A percentile compares a stretch with the other conserved stretches of the same genome.
Conservation (phyloP, 1,284 basidiomycete species). For the Boletus sp. region DNA sequence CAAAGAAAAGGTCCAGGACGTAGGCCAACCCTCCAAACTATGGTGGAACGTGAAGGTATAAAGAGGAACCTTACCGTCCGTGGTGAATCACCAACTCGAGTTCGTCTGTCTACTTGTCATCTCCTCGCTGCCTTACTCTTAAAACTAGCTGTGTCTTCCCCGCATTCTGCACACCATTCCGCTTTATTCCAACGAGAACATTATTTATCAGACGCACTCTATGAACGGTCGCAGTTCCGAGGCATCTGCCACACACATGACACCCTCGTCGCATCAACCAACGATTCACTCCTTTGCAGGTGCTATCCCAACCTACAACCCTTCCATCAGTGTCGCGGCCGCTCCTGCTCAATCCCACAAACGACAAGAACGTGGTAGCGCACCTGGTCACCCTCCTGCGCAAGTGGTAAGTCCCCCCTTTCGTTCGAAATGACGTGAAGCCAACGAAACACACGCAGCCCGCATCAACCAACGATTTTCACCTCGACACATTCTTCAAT, state of each 20-base stretch:
- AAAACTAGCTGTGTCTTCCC: not conserved
- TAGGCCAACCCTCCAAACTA: not conserved
- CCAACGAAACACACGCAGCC: not conserved
- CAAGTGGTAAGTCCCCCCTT: not conserved
- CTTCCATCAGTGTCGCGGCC: not conserved
- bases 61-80: not conserved
- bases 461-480: conserved; percentile 18
- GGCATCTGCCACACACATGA: not conserved
- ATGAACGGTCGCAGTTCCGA: not conserved
- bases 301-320: not conserved
- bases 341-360: conserved; percentile 2
- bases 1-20: not conserved
- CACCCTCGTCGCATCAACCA: not conserved
- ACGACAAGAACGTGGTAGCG: not conserved
- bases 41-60: conserved; percentile 10
- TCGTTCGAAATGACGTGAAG: too few relatives aligned
- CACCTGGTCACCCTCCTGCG: not conserved
- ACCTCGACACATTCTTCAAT: conserved; percentile 28
- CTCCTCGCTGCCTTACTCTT: not conserved
- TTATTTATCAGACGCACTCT: not conserved
- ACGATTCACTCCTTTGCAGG: not conserved
- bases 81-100: not conserved
- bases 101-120: not conserved
- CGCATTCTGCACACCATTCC: not conserved
- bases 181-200: conserved; percentile 3